Base-by-base conservation (phyloP, 2,329 filamentous ascomycete species). In the Fusarium sp. region DNA sequence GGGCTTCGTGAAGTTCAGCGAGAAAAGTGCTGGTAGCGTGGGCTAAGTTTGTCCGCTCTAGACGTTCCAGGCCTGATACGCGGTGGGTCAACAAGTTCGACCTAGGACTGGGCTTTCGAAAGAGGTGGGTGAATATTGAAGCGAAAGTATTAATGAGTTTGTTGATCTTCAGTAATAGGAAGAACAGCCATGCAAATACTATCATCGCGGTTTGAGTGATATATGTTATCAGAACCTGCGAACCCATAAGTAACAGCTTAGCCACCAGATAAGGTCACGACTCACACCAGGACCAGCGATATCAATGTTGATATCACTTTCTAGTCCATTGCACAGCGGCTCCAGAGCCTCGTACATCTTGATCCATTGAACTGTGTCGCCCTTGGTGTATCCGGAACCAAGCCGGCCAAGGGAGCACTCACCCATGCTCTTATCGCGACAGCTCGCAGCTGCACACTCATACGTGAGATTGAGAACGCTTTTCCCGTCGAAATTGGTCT, bases 251-350 rank as follows among this genome's bases (percentile, higher is more conserved):
- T 14, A 5, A 17, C 10, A 1, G 4, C 0, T 4, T 2, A 1
- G 6, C 3, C 1, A 17, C 1, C 1, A 14, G 1, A 3, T 13
- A 5, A 21, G 0, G 4, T 2, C 2, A 0, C 1, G 3, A 19
- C 52, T 57, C 24, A 67, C 65, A 6, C 63, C 65, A 42, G 63
- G 65, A 1, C 65, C 65, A 36, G 62, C 62, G 9, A 67, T 58
- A 21, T 67, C 57, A 7, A 38, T 44, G 3, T 67, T 67, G 2
- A 59, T 33, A 9, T 65, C 53, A 17, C 39, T 62, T 5, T 67
- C 52, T 2, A 67, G n/a, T 0, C 33, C 52, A 6, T 36, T 5
- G 6, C 65, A 67, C 0, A 67, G 3, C 0, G 21, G 21, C 1
- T 15, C 7, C 7, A 55, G 15, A 2, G 57, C 36, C 6, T 58